phyloP scores from a whole-genome alignment of 306 rosid species.

The Crataegus laevigata region DNA sequence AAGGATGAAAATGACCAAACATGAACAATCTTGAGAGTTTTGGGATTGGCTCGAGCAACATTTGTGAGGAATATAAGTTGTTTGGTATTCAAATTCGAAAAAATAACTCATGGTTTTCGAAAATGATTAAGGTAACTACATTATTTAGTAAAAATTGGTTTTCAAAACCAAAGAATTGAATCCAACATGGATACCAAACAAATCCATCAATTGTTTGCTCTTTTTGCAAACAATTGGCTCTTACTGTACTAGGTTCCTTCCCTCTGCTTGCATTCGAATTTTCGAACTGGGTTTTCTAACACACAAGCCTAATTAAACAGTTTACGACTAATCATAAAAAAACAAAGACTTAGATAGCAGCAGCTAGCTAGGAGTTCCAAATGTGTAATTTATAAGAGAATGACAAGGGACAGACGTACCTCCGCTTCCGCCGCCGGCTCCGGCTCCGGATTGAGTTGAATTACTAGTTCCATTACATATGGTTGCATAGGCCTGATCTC shows the following conservation, averaged over 20 bases:
- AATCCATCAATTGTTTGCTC: background rate
- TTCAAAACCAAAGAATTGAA: background rate
- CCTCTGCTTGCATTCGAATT: no score
- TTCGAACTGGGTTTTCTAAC: no score
- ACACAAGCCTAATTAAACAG: no score
- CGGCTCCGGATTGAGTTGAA: background rate
- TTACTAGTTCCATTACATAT: background rate
- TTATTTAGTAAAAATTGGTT: background rate
- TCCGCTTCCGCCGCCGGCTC: background rate
- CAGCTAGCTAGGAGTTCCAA: no score
- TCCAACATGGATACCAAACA: background rate
- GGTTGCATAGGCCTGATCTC: background rate
- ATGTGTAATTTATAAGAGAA: background rate
- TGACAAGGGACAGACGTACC: background rate
- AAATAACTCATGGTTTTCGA: no score
- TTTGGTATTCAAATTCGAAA: no score
- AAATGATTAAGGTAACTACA: no score
- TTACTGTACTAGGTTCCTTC: no score
- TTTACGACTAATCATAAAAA: no score
- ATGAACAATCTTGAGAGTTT: background rate
- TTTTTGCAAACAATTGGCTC: background rate
- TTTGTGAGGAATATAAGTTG: no score
- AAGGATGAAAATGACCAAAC: background rate
- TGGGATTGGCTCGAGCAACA: background rate
- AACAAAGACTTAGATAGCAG: no score